phyloP scores from a whole-genome alignment of 768 basidiomycete genomes.

The Crucibulum laeve region DNA sequence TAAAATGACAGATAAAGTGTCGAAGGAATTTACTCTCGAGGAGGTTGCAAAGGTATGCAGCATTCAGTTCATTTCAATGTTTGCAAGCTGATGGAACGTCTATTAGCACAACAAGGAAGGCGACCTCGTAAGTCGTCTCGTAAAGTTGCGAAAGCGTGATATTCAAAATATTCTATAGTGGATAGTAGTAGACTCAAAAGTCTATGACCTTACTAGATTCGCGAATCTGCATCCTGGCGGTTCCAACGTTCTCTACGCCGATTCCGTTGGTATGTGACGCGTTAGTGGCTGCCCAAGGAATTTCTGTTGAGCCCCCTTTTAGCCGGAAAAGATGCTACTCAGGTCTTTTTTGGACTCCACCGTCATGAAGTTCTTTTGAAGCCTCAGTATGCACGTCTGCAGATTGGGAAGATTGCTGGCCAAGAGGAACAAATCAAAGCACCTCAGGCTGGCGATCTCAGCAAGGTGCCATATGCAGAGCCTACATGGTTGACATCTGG shows the following conservation, averaged over 20 bases:
- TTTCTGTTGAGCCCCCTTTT: neutral
- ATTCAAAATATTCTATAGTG: constrained; percentile 40
- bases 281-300: neutral
- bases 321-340: constrained; percentile 78
- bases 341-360: constrained; percentile 83
- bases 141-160: neutral
- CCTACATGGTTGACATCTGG: constrained; percentile 74
- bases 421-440: constrained; percentile 53
- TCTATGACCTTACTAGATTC: constrained; percentile 80
- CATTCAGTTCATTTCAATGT: neutral
- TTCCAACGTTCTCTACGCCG: constrained; percentile 62
- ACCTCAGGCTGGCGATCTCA: constrained; percentile 57
- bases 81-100: neutral
- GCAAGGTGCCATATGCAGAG: constrained; percentile 80
- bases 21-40: constrained; percentile 42
- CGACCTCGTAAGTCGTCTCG: constrained; percentile 56
- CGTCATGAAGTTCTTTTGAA: constrained; percentile 73
- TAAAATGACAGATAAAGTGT: constrained; percentile 17
- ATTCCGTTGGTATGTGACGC: constrained; percentile 54
- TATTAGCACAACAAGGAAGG: constrained; percentile 82
- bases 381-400: constrained; percentile 69
- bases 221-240: constrained; percentile 85
- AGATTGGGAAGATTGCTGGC: constrained; percentile 59
- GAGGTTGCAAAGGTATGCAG: constrained; percentile 64
- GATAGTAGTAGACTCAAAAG: constrained; percentile 77